Percentiles rank a stretch among this genome's conserved stretches.
Evolutionary conservation across 208 protist species (phyloP).

Genomic region (Leptomonas pyrrhocoris): DNA sequence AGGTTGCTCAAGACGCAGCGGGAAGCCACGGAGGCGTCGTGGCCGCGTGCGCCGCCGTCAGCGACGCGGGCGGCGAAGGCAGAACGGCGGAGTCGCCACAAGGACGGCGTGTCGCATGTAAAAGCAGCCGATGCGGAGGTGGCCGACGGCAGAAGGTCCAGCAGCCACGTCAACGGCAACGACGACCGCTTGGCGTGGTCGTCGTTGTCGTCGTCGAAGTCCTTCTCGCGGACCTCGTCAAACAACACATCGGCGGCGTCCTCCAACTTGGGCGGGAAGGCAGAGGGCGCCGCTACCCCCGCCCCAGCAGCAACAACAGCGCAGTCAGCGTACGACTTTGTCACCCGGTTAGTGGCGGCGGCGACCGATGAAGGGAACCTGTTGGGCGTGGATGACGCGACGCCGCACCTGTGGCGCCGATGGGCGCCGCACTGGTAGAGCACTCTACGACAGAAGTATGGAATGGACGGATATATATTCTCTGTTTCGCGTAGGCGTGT

Average conservation of each 20-base stretch:
- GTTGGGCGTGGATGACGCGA: slow-evolving; percentile 40
- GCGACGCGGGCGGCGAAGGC: neutral
- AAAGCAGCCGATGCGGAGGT: neutral
- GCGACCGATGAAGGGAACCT: slow-evolving; percentile 54
- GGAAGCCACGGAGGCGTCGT: slow-evolving; percentile 18
- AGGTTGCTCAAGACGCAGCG: slow-evolving; percentile 20
- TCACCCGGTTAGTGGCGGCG: slow-evolving; percentile 50
- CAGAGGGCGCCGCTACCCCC: neutral
- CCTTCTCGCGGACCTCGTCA: neutral
- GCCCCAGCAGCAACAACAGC: neutral
- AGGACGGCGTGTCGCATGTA: neutral
- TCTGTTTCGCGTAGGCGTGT: no score
- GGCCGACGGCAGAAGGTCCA: neutral
- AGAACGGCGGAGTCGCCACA: neutral
- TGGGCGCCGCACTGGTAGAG: slow-evolving; percentile 89
- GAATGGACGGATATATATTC: no score
- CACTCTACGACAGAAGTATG: neutral
- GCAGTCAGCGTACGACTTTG: slow-evolving; percentile 44
- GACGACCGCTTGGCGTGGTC: neutral
- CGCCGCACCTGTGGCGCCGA: slow-evolving; percentile 61
- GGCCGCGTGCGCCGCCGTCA: slow-evolving; percentile 1
- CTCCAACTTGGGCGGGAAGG: neutral
- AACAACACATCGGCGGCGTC: neutral
- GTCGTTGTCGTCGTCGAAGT: neutral
- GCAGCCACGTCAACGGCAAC: neutral